Evolutionary conservation across 2,329 filamentous ascomycete genomes (phyloP), one percentile per base, ranked within the genome.

Genomic region (Dichotomopilus funicola): DNA sequence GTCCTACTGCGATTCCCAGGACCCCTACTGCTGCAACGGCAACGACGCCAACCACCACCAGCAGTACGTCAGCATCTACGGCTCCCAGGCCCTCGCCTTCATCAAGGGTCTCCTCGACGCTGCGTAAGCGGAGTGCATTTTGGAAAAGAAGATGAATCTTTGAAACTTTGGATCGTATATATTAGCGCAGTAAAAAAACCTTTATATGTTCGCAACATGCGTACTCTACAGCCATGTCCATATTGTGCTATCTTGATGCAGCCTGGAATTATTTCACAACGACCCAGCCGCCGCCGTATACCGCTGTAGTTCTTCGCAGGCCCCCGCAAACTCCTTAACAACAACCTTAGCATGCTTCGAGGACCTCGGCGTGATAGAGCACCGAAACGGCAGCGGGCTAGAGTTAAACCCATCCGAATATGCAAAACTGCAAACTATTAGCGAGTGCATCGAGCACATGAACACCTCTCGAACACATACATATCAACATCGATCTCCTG

Each of bases 11-110:
- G 83, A 87, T 62, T 71, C 77, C 4, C 64, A 78, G 3, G 83
- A 87, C 60, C 82, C 82, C 0, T 86, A 83, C 71, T 87, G 84
- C 75, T 87, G 82, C 69, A 83, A 78, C 43, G 84, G 83, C 49
- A 83, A 76, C 62, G 75, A 86, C 57, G 73, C 76, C 33, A 77
- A 78, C 62, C 75, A 78, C 6, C 83, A 86, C 67, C 79, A 85
- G 66, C 76, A 81, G 49, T 87, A 87, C 57, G 82, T 81, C n/a
- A 74, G 70, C 58, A 79, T 80, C 62, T 87, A 87, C 58, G 83
- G 83, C 1, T 65, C 73, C 6, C 72, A 82, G 62, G 83, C 83
- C 1, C 65, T 86, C 42, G 61, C 72, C 0, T 87, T 87, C 61
- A 79, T 85, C 63, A 80, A 82, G 63, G 64, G 60, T 49, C 55